These are phyloP conservation scores for Pleurotus giganteus DNA, from an alignment of 768 basidiomycete genomes.

Conservation along the genomic window DNA sequence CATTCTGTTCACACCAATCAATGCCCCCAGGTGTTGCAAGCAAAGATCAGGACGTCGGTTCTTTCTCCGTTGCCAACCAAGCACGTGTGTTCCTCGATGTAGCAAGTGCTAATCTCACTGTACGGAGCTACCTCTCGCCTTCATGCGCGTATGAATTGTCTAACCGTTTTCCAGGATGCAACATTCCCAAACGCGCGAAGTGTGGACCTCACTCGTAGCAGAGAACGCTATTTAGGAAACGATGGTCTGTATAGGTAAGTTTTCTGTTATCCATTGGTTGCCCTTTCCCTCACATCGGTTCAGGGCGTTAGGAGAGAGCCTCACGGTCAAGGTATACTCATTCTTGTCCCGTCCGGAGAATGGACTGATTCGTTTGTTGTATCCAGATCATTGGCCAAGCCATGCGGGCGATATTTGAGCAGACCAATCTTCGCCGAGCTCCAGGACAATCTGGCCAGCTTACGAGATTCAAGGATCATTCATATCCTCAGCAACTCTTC, in stretches of 20 bases:
- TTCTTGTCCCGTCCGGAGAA: constrained; percentile 24
- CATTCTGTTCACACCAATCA: not conserved
- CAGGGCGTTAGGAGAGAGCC: not conserved
- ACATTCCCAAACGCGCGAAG: constrained; percentile 48
- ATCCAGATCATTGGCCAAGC: constrained; percentile 56
- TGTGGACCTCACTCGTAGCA: constrained; percentile 45
- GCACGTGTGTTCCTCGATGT: constrained; percentile 66
- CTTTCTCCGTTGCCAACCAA: constrained; percentile 39
- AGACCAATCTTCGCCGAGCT: constrained; percentile 59
- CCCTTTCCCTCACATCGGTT: constrained; percentile 22
- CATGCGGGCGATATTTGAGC: constrained; percentile 61
- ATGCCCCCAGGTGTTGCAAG: constrained; percentile 40
- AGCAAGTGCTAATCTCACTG: constrained; percentile 52
- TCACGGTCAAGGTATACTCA: not conserved
- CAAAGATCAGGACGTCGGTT: constrained; percentile 42
- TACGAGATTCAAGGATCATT: constrained; percentile 29
- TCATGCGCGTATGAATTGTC: not conserved
- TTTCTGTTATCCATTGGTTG: not conserved
- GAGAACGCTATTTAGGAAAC: constrained; percentile 41
- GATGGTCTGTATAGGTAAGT: constrained; percentile 46
- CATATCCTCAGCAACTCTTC: not conserved
- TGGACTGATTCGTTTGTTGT: constrained; percentile 21
- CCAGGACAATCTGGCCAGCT: constrained; percentile 68
- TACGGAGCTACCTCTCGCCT: constrained; percentile 29
- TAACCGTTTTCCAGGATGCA: constrained; percentile 33